Conservation (phyloP, 2,329 filamentous ascomycete species). For the Paraphaeosphaeria minitans region DNA sequence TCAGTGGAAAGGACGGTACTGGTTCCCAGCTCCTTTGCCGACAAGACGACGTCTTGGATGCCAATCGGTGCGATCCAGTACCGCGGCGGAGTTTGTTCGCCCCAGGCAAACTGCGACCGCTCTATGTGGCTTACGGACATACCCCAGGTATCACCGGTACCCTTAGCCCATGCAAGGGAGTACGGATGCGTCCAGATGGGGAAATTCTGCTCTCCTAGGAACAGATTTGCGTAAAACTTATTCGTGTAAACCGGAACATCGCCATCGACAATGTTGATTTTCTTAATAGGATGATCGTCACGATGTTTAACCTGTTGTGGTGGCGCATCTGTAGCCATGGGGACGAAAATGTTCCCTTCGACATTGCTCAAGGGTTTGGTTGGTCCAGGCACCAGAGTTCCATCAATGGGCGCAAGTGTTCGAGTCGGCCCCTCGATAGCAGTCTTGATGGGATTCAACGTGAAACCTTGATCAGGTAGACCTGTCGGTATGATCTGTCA, state of each 20-base stretch:
- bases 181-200: conserved; percentile 74
- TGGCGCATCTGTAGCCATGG: conserved; percentile 49
- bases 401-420: conserved; percentile 34
- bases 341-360: conserved; percentile 46
- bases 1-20: conserved; percentile 63
- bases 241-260: conserved; percentile 68
- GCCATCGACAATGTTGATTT: conserved; percentile 45
- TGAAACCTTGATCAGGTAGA: conserved; percentile 39
- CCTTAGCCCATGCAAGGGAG: conserved; percentile 52
- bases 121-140: conserved; percentile 79
- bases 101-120: conserved; percentile 64
- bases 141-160: conserved; percentile 72
- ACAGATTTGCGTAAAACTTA: conserved; percentile 76
- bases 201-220: conserved; percentile 71
- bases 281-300: conserved; percentile 50
- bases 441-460: conserved; percentile 31
- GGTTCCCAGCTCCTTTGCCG: conserved; percentile 72
- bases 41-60: conserved; percentile 80
- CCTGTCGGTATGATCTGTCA: conserved; percentile 36
- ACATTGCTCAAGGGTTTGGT: conserved; percentile 21
- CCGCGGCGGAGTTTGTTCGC: conserved; percentile 48
- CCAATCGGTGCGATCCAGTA: conserved; percentile 86
- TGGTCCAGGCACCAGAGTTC: conserved; percentile 36
- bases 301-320: conserved; percentile 44
- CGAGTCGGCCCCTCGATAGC: conserved; percentile 22